These are phyloP conservation scores for Blastomyces percursus DNA, from an alignment of 2,329 filamentous ascomycete genomes.

Conservation along the genomic window DNA sequence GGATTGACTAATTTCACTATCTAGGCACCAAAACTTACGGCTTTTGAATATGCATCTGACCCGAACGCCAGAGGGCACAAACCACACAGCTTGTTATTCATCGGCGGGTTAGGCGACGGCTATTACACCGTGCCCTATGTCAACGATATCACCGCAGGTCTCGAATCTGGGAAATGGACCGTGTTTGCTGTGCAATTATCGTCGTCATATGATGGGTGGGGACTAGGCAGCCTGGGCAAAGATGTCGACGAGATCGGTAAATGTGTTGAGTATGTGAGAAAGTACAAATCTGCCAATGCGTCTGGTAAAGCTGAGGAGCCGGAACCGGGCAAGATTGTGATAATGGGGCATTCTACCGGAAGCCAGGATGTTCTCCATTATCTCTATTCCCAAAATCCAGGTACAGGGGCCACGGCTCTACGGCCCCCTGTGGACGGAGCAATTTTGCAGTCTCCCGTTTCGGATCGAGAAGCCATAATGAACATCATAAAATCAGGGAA, in stretches of 20 bases:
- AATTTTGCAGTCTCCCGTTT: slow-evolving; percentile 70
- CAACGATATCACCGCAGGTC: slow-evolving; percentile 36
- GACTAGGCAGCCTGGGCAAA: slow-evolving; percentile 40
- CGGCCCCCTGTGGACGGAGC: slow-evolving; percentile 54
- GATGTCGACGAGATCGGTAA: slow-evolving; percentile 45
- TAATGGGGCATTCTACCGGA: slow-evolving; percentile 60
- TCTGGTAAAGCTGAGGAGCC: neutral
- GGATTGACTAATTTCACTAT: neutral
- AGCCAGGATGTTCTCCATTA: slow-evolving; percentile 61
- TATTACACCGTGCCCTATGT: slow-evolving; percentile 46
- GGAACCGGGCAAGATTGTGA: slow-evolving; percentile 43
- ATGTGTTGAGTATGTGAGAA: slow-evolving; percentile 42
- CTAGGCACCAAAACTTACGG: slow-evolving; percentile 30
- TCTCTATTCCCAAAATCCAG: slow-evolving; percentile 36
- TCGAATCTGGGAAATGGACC: slow-evolving; percentile 43
- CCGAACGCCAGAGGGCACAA: slow-evolving; percentile 19
- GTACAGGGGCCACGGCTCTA: slow-evolving; percentile 25
- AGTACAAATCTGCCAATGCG: slow-evolving; percentile 20
- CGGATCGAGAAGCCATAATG: slow-evolving; percentile 56
- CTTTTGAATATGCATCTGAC: slow-evolving; percentile 31
- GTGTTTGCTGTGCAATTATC: slow-evolving; percentile 42
- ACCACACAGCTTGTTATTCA: slow-evolving; percentile 44
- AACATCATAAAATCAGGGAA: slow-evolving; percentile 18
- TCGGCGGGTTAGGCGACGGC: slow-evolving; percentile 50
- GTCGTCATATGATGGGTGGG: slow-evolving; percentile 47